Base-by-base conservation (phyloP, 1,284 basidiomycete species). In the Ganoderma lucidum region DNA sequence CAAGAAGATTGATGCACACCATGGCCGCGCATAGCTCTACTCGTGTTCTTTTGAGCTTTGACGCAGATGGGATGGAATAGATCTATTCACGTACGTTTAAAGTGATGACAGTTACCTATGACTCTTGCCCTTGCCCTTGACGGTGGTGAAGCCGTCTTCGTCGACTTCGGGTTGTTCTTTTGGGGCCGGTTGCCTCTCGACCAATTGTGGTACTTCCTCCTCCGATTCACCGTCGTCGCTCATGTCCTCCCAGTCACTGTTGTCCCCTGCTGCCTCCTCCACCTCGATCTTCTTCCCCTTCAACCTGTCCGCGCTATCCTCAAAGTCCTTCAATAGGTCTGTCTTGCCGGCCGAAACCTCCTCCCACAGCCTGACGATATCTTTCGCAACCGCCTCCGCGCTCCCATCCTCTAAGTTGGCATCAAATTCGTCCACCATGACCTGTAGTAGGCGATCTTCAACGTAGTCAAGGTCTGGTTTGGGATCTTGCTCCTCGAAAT, bases 361-460 rank as follows among this genome's bases (percentile, higher is more conserved):
- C 45, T 85, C 85, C 91, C 93, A 96, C 37, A 96, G 79, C 66
- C 79, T 81, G 30, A 93, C 84, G 51, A 96, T 83, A 74, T 95
- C 93, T 70, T 79, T 81, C 6, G 94, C 91, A 53, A 97, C 89
- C 8, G 78, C 81, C 69, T 90, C 88, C 1, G 90, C 88, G 65
- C 92, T 94, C 28, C 88, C 94, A 77, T 97, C 96, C 75, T 97
- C 95, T 53, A 97, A 82, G 6, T 86, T 82, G 19, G 89, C 86
- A 41, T 96, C 94, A 76, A 95, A 97, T 77, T 96, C 96, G 76
- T 97, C 94, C 19, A 85, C 84, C 86, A 97, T 90, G 60, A 94
- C 87, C 76, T 94, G 93, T 4, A 93, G 83, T 17, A 97, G 84
- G 73, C 93, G 83, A 65, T 93, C 89, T 75, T 93, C 93, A 68